A percentile compares a stretch with the other conserved stretches of the same genome.
These are phyloP conservation scores for Amphibolis antarctica DNA, from an alignment of 106 monocot species.

Conservation along the genomic window DNA sequence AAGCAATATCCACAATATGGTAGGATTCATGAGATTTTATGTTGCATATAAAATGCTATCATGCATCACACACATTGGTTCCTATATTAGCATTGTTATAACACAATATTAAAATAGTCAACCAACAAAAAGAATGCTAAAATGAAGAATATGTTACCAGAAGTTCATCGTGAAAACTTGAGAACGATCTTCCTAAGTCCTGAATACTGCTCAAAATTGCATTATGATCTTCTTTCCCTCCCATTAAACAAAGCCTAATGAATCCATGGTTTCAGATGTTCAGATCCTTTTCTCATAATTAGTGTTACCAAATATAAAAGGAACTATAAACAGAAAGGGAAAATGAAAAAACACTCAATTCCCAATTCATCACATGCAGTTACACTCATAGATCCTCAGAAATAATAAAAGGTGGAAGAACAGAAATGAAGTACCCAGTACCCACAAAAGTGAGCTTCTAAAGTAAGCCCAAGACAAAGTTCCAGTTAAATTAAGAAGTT, in stretches of 20 bases:
- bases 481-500: too few relatives aligned
- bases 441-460: too few relatives aligned
- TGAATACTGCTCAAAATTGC: slow-evolving; percentile 83
- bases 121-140: background rate
- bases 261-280: background rate
- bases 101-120: background rate
- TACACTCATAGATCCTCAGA: too few relatives aligned
- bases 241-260: slow-evolving; percentile 65
- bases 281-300: background rate
- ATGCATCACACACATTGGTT: too few relatives aligned
- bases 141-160: slow-evolving; percentile 34
- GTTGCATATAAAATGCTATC: too few relatives aligned
- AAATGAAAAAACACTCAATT: background rate
- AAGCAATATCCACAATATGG: too few relatives aligned
- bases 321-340: background rate
- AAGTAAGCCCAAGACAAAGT: too few relatives aligned
- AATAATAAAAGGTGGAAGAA: too few relatives aligned
- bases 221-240: slow-evolving; percentile 79
- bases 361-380: too few relatives aligned
- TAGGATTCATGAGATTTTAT: too few relatives aligned
- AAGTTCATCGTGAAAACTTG: slow-evolving; percentile 82
- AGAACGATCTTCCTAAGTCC: slow-evolving; percentile 74
- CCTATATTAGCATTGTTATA: too few relatives aligned
- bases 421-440: too few relatives aligned
- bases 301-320: background rate